phyloP scores from a whole-genome alignment of 2,329 filamentous ascomycete species.

The Xenosphaeropsis pyriputrescens region DNA sequence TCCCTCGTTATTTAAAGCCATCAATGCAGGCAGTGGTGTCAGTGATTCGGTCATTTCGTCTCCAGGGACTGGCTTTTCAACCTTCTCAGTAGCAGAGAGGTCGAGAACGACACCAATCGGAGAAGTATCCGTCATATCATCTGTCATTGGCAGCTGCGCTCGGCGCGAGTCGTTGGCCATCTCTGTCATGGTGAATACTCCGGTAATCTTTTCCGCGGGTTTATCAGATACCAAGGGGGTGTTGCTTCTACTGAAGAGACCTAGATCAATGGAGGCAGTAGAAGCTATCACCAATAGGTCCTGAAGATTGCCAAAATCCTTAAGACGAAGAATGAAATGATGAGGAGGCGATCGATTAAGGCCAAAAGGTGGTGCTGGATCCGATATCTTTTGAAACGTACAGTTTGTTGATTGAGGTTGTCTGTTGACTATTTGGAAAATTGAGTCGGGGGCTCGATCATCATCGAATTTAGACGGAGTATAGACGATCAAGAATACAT shows the following conservation, averaged over 20 bases:
- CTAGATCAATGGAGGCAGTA: slow-evolving; percentile 66
- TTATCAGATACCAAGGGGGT: slow-evolving; percentile 47
- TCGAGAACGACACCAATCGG: slow-evolving; percentile 72
- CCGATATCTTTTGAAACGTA: slow-evolving; percentile 58
- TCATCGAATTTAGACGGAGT: slow-evolving; percentile 46
- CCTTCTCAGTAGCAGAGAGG: slow-evolving; percentile 67
- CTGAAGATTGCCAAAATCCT: slow-evolving; percentile 68
- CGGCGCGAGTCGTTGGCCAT: slow-evolving; percentile 60
- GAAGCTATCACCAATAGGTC: slow-evolving; percentile 75
- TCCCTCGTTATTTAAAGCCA: slow-evolving; percentile 81
- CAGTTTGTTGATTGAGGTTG: slow-evolving; percentile 41
- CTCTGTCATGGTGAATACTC: slow-evolving; percentile 60
- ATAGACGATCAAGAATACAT: slow-evolving; percentile 71
- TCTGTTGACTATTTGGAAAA: slow-evolving; percentile 69
- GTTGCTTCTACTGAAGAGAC: slow-evolving; percentile 62
- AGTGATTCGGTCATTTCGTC: slow-evolving; percentile 70
- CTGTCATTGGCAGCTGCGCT: slow-evolving; percentile 60
- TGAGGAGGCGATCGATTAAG: slow-evolving; percentile 52
- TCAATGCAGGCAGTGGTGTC: slow-evolving; percentile 67
- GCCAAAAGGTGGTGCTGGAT: slow-evolving; percentile 61
- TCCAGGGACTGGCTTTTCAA: slow-evolving; percentile 60
- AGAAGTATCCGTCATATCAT: slow-evolving; percentile 54
- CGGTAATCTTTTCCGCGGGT: slow-evolving; percentile 41
- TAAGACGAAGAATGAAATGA: slow-evolving; percentile 64
- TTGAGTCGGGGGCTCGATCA: slow-evolving; percentile 39